These are phyloP conservation scores for Arthrocladium fulminans DNA, from an alignment of 2,329 filamentous ascomycete species.

Conservation along the genomic window DNA sequence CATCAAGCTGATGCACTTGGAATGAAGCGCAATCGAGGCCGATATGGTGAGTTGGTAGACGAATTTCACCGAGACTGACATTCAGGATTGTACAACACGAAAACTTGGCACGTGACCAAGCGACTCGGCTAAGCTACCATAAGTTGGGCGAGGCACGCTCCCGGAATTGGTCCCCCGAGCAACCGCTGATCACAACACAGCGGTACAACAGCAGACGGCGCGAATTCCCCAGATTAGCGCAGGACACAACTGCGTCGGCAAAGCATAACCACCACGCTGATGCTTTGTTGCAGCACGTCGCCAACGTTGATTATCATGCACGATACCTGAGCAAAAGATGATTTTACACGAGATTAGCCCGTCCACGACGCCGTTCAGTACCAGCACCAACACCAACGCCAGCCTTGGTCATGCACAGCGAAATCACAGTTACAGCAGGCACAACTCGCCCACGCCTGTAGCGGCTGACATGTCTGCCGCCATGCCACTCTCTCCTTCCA, in stretches of 20 bases:
- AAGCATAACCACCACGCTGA: background rate
- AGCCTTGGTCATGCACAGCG: constrained; percentile 34
- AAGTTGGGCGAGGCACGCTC: background rate
- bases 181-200: background rate
- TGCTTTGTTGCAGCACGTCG: background rate
- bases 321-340: constrained; percentile 7
- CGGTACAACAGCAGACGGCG: too few relatives aligned
- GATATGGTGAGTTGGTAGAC: background rate
- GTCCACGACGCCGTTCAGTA: constrained; percentile 1
- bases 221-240: background rate
- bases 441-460: constrained; percentile 57
- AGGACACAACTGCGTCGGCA: background rate
- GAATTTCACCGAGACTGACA: background rate
- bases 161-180: background rate
- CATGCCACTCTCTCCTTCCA: constrained; percentile 18
- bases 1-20: background rate
- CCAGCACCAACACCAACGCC: too few relatives aligned
- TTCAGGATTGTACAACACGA: too few relatives aligned
- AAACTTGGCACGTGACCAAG: background rate
- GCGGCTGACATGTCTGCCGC: constrained; percentile 29
- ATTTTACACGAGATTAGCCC: constrained; percentile 7
- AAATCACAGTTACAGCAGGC: constrained; percentile 70
- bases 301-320: constrained; percentile 2
- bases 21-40: background rate
- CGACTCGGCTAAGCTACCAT: background rate